Base-by-base conservation (phyloP, 805 yeast species). In the Zygoascus bituminiphila region DNA sequence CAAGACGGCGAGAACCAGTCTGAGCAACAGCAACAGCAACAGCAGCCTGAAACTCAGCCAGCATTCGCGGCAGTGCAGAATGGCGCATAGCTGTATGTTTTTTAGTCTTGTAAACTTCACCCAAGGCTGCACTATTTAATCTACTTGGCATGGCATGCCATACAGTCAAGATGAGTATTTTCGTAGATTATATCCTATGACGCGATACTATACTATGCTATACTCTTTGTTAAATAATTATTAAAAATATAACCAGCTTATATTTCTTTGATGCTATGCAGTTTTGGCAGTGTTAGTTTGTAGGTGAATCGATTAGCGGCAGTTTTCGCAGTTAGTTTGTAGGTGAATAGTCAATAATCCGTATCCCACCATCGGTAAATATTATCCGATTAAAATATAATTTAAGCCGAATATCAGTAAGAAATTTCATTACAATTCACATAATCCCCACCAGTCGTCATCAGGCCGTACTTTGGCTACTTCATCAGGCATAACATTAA, bases 401-500 rank as follows among this genome's bases (percentile, higher is more conserved):
- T 14, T 39, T 36, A 14, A 15, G n/a, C n/a, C n/a, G n/a, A n/a
- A 19, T 39, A 39, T 15, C 20, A 23, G n/a, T 39, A 39, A 8
- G 43, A 21, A 12, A 8, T 15, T 8, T 29, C 9, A 3, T 29
- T 29, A 29, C n/a, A 15, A 12, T 29, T 24, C 26, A 44, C 54
- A 49, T 17, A 51, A 23, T 5, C 29, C 44, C 25, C 17, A 43
- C 54, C 52, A 51, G 12, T 46, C 46, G 7, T 33, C 31, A 2
- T 65, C 62, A 5, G 67, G 66, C 9, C 40, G 23, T 43, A 55
- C 54, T 17, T 42, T 31, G 12, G 43, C 50, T 4, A 58, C 40
- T 47, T 53, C 44, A 1, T 48, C 46, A 1, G 67, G 62, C 40
- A 51, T 47, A 0, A 62, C 45, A n/a, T 53, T 44, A 25, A 65